Conservation (phyloP, 1,284 basidiomycete genomes). For the Tylopilus sp. region DNA sequence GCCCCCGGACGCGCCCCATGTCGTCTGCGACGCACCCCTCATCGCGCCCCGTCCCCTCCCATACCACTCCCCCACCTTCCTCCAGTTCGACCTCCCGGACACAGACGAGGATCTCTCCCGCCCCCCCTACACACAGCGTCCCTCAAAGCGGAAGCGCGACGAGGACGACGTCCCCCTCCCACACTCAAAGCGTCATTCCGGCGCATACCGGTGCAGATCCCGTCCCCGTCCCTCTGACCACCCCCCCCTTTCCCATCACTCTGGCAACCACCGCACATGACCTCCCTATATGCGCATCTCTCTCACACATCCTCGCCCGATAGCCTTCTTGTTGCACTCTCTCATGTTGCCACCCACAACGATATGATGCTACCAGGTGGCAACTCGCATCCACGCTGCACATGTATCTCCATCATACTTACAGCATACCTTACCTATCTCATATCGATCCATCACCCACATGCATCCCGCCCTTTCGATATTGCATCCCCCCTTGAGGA, state of each 20-base stretch:
- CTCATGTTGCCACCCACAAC: slow-evolving; percentile 9
- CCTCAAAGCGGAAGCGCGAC: slow-evolving; percentile 53
- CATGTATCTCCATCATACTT: slow-evolving; percentile 29
- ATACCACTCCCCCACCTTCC: slow-evolving; percentile 64
- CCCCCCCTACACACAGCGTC: slow-evolving; percentile 55
- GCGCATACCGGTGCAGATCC: slow-evolving; percentile 20
- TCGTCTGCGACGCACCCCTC: slow-evolving; percentile 61
- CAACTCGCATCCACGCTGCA: slow-evolving; percentile 20
- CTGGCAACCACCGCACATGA: slow-evolving; percentile 21
- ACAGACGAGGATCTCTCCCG: slow-evolving; percentile 67
- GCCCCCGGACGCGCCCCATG: slow-evolving; percentile 35
- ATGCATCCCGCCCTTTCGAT: slow-evolving; percentile 8
- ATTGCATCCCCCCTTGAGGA: slow-evolving; percentile 3
- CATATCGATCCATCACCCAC: slow-evolving; percentile 22
- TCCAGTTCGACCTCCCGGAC: slow-evolving; percentile 63
- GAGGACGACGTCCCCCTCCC: slow-evolving; percentile 27
- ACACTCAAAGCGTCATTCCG: slow-evolving; percentile 27
- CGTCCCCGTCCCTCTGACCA: slow-evolving; percentile 13
- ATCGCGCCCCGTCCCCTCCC: slow-evolving; percentile 64
- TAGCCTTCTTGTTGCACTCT: slow-evolving; percentile 13
- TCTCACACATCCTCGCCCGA: slow-evolving; percentile 20
- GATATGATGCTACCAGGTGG: slow-evolving; percentile 7
- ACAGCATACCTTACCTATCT: slow-evolving; percentile 27
- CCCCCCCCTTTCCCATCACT: slow-evolving; percentile 12
- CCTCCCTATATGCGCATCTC: slow-evolving; percentile 5